Conservation (phyloP, 768 basidiomycete genomes). For the Vishniacozyma victoriae region DNA sequence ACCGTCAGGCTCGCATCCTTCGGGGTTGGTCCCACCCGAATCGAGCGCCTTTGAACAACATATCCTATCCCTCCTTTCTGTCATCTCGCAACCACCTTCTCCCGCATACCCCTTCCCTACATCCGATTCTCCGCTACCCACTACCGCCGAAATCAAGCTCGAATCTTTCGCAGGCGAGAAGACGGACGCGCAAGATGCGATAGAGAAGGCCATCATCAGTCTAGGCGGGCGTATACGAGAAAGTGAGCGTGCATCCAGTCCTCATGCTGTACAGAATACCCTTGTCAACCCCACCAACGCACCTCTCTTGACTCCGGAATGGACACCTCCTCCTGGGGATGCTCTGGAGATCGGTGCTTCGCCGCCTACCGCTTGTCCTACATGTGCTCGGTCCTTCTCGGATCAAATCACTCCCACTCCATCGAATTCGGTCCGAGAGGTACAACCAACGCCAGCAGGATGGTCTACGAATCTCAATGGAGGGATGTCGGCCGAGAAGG, state of each 20-base stretch:
- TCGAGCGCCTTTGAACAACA: slow-evolving; percentile 26
- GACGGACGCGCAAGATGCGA: slow-evolving; percentile 27
- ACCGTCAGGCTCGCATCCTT: no score
- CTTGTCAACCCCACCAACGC: neutral
- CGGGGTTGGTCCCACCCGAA: no score
- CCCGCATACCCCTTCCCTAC: slow-evolving; percentile 37
- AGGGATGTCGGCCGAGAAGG: slow-evolving; percentile 51
- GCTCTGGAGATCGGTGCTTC: neutral
- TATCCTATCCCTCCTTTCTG: slow-evolving; percentile 25
- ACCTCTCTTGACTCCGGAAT: slow-evolving; percentile 29
- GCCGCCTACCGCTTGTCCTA: slow-evolving; percentile 11
- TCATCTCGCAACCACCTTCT: slow-evolving; percentile 30
- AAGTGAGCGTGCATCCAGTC: slow-evolving; percentile 3
- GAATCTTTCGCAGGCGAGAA: slow-evolving; percentile 22
- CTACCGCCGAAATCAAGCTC: no score
- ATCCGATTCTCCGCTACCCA: neutral
- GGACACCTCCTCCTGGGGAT: slow-evolving; percentile 25
- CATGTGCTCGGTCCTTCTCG: slow-evolving; percentile 17
- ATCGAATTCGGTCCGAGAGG: slow-evolving; percentile 6
- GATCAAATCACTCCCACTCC: neutral
- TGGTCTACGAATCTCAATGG: slow-evolving; percentile 22
- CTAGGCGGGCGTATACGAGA: slow-evolving; percentile 23
- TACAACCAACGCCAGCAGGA: slow-evolving; percentile 22
- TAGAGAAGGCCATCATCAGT: slow-evolving; percentile 30
- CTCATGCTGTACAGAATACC: neutral